Evolutionary conservation across 2,329 filamentous ascomycete species (phyloP).

Genomic region (Conoideocrella luteorostrata): DNA sequence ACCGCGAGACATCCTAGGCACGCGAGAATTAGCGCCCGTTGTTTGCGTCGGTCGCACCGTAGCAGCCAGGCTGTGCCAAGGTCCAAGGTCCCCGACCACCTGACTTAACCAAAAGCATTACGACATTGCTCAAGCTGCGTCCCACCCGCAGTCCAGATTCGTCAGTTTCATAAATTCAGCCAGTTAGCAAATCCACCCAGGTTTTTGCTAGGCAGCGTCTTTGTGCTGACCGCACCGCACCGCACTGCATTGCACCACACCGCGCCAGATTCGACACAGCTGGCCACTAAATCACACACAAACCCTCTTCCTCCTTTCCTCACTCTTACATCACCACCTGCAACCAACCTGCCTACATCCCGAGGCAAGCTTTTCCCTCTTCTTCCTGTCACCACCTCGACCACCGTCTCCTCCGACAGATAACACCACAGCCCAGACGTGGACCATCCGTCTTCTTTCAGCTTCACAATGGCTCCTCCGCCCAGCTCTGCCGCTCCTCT

Average conservation of each 20-base stretch:
- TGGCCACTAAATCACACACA: too few relatives aligned
- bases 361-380: not conserved
- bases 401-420: not conserved
- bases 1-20: too few relatives aligned
- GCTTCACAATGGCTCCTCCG: slow-evolving; percentile 48
- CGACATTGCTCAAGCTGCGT: not conserved
- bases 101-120: too few relatives aligned
- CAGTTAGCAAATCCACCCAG: too few relatives aligned
- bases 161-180: too few relatives aligned
- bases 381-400: not conserved
- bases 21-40: not conserved
- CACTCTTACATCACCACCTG: slow-evolving; percentile 6
- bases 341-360: not conserved
- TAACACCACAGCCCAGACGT: not conserved
- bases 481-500: slow-evolving; percentile 64
- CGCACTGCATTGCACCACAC: too few relatives aligned
- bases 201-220: too few relatives aligned
- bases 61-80: slow-evolving; percentile 3
- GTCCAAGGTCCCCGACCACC: too few relatives aligned
- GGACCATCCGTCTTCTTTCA: not conserved
- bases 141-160: slow-evolving; percentile 1
- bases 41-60: too few relatives aligned
- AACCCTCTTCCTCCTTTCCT: too few relatives aligned
- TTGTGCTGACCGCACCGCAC: too few relatives aligned
- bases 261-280: too few relatives aligned